phyloP scores from a whole-genome alignment of 208 protist genomes.

The Angomonas ambiguus region DNA sequence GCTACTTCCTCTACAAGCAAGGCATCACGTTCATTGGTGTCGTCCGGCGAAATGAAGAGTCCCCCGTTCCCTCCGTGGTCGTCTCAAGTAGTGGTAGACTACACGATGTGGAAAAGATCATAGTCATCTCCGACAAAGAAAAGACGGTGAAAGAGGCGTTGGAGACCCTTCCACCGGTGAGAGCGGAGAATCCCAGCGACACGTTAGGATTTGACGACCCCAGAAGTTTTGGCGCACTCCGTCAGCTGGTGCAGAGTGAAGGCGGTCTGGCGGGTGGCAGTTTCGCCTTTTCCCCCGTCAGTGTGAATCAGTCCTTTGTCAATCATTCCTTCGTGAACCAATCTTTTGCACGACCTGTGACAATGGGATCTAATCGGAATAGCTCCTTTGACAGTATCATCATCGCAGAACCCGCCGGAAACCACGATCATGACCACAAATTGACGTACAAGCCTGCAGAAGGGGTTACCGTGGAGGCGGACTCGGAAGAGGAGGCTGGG shows the following conservation, averaged over 20 bases:
- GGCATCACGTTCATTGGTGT: slow-evolving; percentile 33
- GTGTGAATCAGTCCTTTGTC: not conserved
- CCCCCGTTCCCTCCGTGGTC: slow-evolving; percentile 2
- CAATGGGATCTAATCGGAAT: not conserved
- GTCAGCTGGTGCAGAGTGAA: slow-evolving; percentile 1
- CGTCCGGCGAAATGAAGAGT: slow-evolving; percentile 5
- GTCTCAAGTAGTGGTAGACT: slow-evolving; percentile 24
- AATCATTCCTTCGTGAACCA: too few relatives aligned
- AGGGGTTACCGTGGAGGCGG: not conserved
- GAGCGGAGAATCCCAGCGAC: not conserved
- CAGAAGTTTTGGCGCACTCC: not conserved
- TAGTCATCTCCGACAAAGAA: slow-evolving; percentile 27
- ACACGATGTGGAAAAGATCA: slow-evolving; percentile 24
- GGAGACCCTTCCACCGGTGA: slow-evolving; percentile 16
- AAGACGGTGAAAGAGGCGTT: slow-evolving; percentile 11
- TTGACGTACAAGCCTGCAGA: not conserved
- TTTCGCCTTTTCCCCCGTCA: not conserved
- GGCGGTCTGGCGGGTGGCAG: not conserved
- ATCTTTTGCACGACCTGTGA: too few relatives aligned
- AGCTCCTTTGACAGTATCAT: too few relatives aligned
- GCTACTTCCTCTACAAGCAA: slow-evolving; percentile 19
- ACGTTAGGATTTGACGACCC: not conserved
- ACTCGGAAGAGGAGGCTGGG: not conserved
- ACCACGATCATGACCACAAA: not conserved
- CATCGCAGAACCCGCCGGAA: not conserved